Conservation (phyloP, 2,329 filamentous ascomycete genomes). For the Plectosphaerella sp. region DNA sequence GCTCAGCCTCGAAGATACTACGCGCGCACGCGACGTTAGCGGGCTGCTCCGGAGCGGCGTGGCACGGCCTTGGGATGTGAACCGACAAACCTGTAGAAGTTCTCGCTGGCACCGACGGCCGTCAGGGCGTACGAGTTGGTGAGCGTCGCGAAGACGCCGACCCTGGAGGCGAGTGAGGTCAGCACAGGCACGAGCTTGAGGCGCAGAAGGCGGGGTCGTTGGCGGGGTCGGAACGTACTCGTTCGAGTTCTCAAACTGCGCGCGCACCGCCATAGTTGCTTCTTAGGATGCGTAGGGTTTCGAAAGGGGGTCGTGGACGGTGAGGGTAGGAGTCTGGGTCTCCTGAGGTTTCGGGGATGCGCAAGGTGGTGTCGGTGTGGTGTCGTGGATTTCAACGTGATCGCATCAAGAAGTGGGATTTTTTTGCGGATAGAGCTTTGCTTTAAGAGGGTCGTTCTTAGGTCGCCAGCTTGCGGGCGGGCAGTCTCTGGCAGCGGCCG, state of each 20-base stretch:
- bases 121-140: conserved; percentile 97
- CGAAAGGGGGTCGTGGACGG: background rate
- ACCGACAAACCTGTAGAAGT: conserved; percentile 77
- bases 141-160: conserved; percentile 93
- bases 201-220: conserved; percentile 14
- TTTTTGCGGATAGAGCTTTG: conserved; percentile 3
- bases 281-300: background rate
- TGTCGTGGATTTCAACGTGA: background rate
- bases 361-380: background rate
- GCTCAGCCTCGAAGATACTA: conserved; percentile 93
- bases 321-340: background rate
- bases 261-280: conserved; percentile 59
- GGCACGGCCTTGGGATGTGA: background rate
- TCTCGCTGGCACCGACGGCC: conserved; percentile 91
- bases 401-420: background rate
- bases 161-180: conserved; percentile 47
- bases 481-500: background rate
- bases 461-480: background rate
- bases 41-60: background rate
- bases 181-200: conserved; percentile 14
- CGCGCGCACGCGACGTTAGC: conserved; percentile 7
- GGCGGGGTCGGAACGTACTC: conserved; percentile 56
- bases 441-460: background rate
- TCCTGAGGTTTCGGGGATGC: background rate
- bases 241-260: conserved; percentile 86